Base-by-base conservation (phyloP, 768 basidiomycete genomes). In the Terana coerulea region DNA sequence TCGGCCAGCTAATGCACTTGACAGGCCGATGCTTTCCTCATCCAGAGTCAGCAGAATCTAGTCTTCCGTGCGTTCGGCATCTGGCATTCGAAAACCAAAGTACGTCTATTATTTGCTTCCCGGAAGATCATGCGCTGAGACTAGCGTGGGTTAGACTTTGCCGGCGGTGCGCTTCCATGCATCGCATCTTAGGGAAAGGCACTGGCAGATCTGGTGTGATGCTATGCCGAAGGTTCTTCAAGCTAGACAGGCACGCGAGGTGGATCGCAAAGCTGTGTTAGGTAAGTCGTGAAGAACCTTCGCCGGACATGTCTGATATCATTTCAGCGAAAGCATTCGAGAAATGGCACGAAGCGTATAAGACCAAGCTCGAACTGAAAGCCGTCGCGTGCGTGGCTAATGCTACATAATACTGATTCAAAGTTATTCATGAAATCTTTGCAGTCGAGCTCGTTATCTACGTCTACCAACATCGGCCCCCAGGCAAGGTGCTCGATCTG, bases 141-240 rank as follows among this genome's bases (percentile, higher is more conserved):
- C 49, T 63, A 33, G 55, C 30, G 17, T 47, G 29, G n/a, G 56
- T 10, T 50, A 92, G 88, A 82, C 86, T 14, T 70, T 90, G 9
- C 89, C 90, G 21, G 91, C 91, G 8, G 80, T 94, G 52, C 81
- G 80, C 25, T 89, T 92, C 65, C 76, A 84, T 65, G 80, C 85
- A 1, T 76, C 70, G 17, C 75, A 78, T 54, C 63, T 75, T 30
- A 90, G 87, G 66, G 66, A 67, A 6, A 81, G 76, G 56, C 77
- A 74, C 52, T 89, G 88, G 80, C 67, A 72, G 26, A 70, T 66
- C 26, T 91, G 91, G 91, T 73, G 78, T 42, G 75, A 74, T 43
- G 78, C 77, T 21, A 82, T 93, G 76, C 88, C 91, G 14, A 76
- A 76, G 52, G 88, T 83, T 19, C 64, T 86, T 31, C 80, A 81